Evolutionary conservation across 2,329 filamentous ascomycete species (phyloP), one percentile per base, ranked within the genome.

Genomic region (Trichoderma lentiforme): DNA sequence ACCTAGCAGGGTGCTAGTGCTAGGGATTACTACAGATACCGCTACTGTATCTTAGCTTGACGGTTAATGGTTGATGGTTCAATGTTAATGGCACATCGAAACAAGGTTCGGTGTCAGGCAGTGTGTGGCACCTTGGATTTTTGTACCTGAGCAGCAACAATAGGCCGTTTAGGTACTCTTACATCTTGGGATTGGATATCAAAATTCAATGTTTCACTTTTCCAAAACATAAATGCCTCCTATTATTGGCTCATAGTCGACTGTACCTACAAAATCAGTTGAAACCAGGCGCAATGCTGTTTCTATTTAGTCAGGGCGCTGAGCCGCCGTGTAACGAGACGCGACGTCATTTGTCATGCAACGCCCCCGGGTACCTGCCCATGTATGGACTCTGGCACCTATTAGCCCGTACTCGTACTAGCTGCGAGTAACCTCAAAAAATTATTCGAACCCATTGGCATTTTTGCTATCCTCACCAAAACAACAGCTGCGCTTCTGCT

Each of bases 271-370:
- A 61, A 36, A 21, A 56, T 47, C 32, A 63, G 2, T 28, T 30
- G 28, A 56, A 28, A 66, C n/a, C 18, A 56, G n/a, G 14, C 43
- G 43, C n/a, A 51, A 51, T 51, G 43, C 11, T 21, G 43, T 51
- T 21, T 21, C 9, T 34, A 28, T 53, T 18, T 53, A 70, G 66
- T 60, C 66, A 61, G 56, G 66, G 56, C 56, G n/a, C 21, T 12
- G 21, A 51, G 66, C 26, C 28, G 36, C 66, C 34, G 57, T 70
- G 56, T 51, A 53, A 70, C 66, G 57, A 60, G 39, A 53, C 39
- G 66, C 66, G 66, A 70, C 66, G 66, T 70, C 66, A 70, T 62
- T 53, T 53, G 66, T 62, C 66, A 70, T 70, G 39, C 66, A 36
- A 28, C 36, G 43, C 18, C 36, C 24, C 24, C 34, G 32, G 64